A percentile compares a stretch with the other conserved stretches of the same genome.
These are phyloP conservation scores for Fomes fomentarius DNA, from an alignment of 1,284 basidiomycete species.

Conservation along the genomic window DNA sequence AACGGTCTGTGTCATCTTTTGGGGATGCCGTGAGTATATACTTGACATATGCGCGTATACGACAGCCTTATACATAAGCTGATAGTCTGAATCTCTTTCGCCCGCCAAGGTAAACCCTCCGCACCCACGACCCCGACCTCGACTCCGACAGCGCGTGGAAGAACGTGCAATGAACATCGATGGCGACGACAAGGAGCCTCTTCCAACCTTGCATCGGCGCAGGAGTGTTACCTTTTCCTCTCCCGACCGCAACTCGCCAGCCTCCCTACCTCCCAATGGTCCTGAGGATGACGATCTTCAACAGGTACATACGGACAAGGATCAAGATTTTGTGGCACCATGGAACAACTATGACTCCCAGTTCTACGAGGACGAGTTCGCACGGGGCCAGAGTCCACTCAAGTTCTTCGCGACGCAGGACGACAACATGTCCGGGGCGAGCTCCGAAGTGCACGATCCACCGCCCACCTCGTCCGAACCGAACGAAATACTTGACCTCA, in stretches of 20 bases:
- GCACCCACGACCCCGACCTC: constrained; percentile 9
- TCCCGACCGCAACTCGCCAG: neutral
- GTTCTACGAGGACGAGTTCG: constrained; percentile 2
- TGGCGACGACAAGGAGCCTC: neutral
- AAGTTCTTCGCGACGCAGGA: neutral
- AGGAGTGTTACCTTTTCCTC: constrained; percentile 16
- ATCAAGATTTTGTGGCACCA: neutral
- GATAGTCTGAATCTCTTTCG: neutral
- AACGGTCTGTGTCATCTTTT: no score
- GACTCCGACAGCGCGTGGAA: neutral
- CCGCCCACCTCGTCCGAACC: constrained; percentile 13
- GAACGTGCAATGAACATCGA: neutral
- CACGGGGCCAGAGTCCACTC: constrained; percentile 3
- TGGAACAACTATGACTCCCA: constrained; percentile 5
- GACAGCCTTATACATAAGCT: neutral
- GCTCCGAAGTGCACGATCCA: constrained; percentile 7
- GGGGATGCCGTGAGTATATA: no score
- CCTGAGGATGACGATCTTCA: no score
- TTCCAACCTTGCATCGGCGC: constrained; percentile 7
- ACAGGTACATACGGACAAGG: neutral
- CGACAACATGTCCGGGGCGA: constrained; percentile 3
- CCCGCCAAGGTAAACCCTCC: neutral
- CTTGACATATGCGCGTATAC: neutral
- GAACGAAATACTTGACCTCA: constrained; percentile 18
- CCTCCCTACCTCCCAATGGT: neutral